These are phyloP conservation scores for Silene coronaria DNA, from an alignment of 179 eudicot species.

Conservation along the genomic window DNA sequence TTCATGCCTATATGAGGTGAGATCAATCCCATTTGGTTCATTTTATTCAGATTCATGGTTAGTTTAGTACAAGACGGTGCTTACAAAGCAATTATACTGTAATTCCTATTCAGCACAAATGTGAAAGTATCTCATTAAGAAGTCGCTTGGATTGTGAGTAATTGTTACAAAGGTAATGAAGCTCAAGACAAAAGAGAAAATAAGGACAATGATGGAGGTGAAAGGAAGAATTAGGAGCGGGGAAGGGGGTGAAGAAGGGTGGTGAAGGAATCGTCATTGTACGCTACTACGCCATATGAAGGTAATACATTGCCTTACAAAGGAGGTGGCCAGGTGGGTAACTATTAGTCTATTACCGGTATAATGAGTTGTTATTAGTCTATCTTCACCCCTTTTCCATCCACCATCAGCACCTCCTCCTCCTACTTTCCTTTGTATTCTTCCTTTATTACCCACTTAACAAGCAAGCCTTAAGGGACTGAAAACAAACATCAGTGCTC, in stretches of 20 bases:
- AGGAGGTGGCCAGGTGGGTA: background rate
- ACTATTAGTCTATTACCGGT: background rate
- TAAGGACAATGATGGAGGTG: background rate
- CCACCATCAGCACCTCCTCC: background rate
- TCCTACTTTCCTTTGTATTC: background rate
- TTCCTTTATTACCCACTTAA: background rate
- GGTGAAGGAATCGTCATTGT: background rate
- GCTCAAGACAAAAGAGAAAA: background rate
- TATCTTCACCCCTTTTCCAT: background rate
- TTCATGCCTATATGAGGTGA: background rate
- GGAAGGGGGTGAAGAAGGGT: background rate
- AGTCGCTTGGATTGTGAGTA: too few relatives aligned
- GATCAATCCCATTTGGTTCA: too few relatives aligned
- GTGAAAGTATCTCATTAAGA: background rate
- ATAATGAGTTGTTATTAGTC: background rate
- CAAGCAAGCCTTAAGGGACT: background rate
- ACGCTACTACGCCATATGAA: background rate
- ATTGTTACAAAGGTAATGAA: background rate
- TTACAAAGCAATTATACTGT: background rate
- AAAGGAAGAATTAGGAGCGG: background rate
- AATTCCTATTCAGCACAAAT: background rate
- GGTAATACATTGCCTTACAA: background rate
- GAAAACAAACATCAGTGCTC: background rate
- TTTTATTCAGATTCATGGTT: background rate
- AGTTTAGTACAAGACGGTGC: background rate